Percentiles rank a stretch among this genome's conserved stretches.
Evolutionary conservation across 2,329 filamentous ascomycete genomes (phyloP).

Genomic region (Didymella exigua): DNA sequence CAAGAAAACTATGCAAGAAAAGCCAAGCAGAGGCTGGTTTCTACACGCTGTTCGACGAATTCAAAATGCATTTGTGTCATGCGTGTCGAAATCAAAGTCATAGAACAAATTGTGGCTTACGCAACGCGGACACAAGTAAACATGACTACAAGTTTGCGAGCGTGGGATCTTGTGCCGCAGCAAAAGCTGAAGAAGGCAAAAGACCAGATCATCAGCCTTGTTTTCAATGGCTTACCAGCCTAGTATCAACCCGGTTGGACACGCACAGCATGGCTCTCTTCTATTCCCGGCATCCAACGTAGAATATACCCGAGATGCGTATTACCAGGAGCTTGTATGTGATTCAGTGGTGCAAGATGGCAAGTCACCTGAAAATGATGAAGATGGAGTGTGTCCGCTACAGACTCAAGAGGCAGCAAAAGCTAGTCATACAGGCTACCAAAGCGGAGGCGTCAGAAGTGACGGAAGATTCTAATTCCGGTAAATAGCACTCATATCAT

Average conservation of each 20-base stretch:
- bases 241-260: not conserved
- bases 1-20: too few species aligned
- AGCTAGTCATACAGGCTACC: not conserved
- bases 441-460: not conserved
- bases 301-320: not conserved
- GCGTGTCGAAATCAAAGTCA: too few species aligned
- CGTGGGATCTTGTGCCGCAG: too few species aligned
- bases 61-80: too few species aligned
- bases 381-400: not conserved
- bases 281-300: not conserved
- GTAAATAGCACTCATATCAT: not conserved
- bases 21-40: too few species aligned
- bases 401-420: not conserved
- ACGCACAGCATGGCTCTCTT: not conserved
- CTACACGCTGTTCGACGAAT: too few species aligned
- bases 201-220: too few species aligned
- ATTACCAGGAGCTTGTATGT: not conserved
- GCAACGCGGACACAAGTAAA: too few species aligned
- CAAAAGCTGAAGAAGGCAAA: too few species aligned
- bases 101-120: too few species aligned
- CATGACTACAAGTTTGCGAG: too few species aligned
- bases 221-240: not conserved
- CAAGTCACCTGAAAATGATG: not conserved
- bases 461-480: not conserved
- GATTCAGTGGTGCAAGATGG: conserved; percentile 1